phyloP scores from a whole-genome alignment of 1,284 basidiomycete species.

The Schizophyllum commune region DNA sequence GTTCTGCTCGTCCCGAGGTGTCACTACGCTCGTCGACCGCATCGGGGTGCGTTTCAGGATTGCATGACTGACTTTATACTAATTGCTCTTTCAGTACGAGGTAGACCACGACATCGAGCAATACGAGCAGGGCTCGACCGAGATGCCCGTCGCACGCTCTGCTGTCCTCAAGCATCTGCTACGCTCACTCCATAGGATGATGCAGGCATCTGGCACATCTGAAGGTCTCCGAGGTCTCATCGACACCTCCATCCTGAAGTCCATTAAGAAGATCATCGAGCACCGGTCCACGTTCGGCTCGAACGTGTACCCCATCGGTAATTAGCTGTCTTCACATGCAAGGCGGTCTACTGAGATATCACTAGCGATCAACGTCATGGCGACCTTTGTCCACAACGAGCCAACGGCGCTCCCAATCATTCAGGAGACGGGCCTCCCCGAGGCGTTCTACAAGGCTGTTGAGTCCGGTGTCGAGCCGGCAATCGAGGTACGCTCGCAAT shows the following conservation, averaged over 20 bases:
- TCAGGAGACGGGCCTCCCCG: slow-evolving; percentile 88
- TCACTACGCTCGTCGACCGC: slow-evolving; percentile 79
- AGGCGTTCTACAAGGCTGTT: slow-evolving; percentile 82
- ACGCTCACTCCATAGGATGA: slow-evolving; percentile 92
- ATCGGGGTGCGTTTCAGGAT: slow-evolving; percentile 60
- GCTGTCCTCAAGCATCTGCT: slow-evolving; percentile 86
- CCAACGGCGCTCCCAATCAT: slow-evolving; percentile 90
- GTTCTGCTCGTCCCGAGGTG: slow-evolving; percentile 81
- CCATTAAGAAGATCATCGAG: slow-evolving; percentile 85
- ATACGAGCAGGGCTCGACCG: slow-evolving; percentile 37
- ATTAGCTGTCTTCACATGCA: slow-evolving; percentile 12
- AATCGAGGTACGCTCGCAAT: slow-evolving; percentile 59
- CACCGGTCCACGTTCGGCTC: slow-evolving; percentile 81
- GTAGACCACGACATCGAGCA: slow-evolving; percentile 62
- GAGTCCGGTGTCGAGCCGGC: slow-evolving; percentile 82
- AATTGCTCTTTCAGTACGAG: slow-evolving; percentile 45
- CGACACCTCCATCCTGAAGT: slow-evolving; percentile 82
- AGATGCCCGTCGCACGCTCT: slow-evolving; percentile 59
- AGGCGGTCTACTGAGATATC: slow-evolving; percentile 1
- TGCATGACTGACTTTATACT: slow-evolving; percentile 3
- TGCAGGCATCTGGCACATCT: slow-evolving; percentile 90
- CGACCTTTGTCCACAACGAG: slow-evolving; percentile 98
- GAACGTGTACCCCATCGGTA: slow-evolving; percentile 78
- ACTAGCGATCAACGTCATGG: slow-evolving; percentile 92
- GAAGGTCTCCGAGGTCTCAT: slow-evolving; percentile 94